Conservation (phyloP, 352 stramenopile genomes). For the Phytopythium cucurbitacearum region DNA sequence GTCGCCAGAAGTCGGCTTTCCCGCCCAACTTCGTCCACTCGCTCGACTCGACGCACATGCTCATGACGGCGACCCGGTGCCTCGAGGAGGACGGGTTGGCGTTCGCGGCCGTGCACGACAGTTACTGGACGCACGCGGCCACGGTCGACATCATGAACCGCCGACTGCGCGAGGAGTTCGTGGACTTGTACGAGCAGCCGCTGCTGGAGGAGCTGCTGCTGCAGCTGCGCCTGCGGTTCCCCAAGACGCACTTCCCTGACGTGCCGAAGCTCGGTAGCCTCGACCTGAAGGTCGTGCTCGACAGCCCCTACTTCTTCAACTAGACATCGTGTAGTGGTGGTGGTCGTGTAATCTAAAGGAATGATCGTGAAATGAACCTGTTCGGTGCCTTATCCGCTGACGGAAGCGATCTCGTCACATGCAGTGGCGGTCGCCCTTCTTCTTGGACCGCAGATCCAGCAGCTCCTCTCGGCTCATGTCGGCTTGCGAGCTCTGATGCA, state of each 20-base stretch:
- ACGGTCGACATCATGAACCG: conserved; percentile 96
- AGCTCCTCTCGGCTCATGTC: conserved; percentile 80
- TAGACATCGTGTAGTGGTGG: conserved; percentile 42
- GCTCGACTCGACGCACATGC: conserved; percentile 99
- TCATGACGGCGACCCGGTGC: conserved; percentile 97
- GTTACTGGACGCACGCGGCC: conserved; percentile 98
- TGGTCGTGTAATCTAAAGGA: not conserved
- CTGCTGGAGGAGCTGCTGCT: conserved; percentile 94
- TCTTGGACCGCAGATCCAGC: conserved; percentile 80
- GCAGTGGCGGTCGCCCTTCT: conserved; percentile 85
- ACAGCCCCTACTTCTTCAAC: conserved; percentile 99
- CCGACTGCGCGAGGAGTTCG: conserved; percentile 89
- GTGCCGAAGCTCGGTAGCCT: conserved; percentile 92
- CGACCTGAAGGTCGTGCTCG: conserved; percentile 92
- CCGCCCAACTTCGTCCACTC: conserved; percentile 99
- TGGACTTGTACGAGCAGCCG: conserved; percentile 97
- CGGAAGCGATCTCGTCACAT: conserved; percentile 30
- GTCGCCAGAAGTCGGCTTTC: conserved; percentile 95
- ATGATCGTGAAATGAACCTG: not conserved
- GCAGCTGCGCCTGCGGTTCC: conserved; percentile 94
- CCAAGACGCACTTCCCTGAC: conserved; percentile 92
- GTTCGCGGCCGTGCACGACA: conserved; percentile 99
- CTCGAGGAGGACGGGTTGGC: conserved; percentile 85
- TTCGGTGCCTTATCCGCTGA: no score
- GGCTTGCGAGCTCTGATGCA: conserved; percentile 29